Percentiles rank a stretch among this genome's conserved stretches.
These are phyloP conservation scores for Populus davidiana DNA, from an alignment of 345 rosid species.

Conservation along the genomic window DNA sequence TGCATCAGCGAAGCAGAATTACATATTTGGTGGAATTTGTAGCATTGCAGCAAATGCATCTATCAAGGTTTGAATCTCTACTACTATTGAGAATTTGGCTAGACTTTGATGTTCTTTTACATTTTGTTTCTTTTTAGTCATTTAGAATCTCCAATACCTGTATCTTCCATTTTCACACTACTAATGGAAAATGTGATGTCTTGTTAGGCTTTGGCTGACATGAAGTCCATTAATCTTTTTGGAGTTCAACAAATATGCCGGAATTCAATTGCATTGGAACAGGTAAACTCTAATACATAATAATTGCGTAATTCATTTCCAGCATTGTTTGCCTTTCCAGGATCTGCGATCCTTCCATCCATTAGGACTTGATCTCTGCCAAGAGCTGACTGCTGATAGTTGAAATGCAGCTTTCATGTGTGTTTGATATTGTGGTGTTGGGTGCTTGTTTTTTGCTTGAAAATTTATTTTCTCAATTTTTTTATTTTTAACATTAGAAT, in stretches of 20 bases:
- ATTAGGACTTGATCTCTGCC: not conserved
- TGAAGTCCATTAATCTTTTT: slow-evolving; percentile 86
- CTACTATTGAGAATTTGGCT: slow-evolving; percentile 2
- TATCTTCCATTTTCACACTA: not conserved
- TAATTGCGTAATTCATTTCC: not conserved
- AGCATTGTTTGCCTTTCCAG: not conserved
- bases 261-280: slow-evolving; percentile 92
- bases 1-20: slow-evolving; percentile 63
- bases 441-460: no score
- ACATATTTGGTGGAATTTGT: slow-evolving; percentile 95
- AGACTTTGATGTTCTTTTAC: slow-evolving; percentile 5
- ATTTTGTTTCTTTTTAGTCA: not conserved
- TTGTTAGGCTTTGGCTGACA: slow-evolving; percentile 73
- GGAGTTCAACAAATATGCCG: slow-evolving; percentile 99
- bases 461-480: no score
- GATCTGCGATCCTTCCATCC: not conserved
- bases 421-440: no score
- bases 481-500: no score
- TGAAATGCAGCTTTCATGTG: not conserved
- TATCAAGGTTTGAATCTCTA: slow-evolving; percentile 61
- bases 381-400: not conserved
- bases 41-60: slow-evolving; percentile 78
- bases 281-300: slow-evolving; percentile 43
- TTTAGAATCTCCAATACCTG: not conserved
- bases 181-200: slow-evolving; percentile 18